phyloP scores from a whole-genome alignment of 2,329 filamentous ascomycete species.

The Neofusicoccum umdonicola region DNA sequence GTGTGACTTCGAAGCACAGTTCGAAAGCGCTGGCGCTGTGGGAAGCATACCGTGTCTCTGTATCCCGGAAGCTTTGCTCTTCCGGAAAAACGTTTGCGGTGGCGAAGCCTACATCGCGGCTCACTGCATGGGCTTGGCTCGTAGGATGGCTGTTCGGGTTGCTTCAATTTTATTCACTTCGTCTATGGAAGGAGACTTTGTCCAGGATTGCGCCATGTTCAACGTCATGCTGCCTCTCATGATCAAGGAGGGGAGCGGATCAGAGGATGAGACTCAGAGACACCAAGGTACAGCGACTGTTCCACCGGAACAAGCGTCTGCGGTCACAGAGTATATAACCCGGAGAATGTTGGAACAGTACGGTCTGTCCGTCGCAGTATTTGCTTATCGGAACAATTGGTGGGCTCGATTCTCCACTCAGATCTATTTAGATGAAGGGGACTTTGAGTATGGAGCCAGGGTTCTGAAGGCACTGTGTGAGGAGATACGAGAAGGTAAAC shows the following conservation, averaged over 20 bases:
- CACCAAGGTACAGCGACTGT: not conserved
- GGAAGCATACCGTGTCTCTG: not conserved
- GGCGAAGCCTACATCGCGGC: not conserved
- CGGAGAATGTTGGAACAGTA: not conserved
- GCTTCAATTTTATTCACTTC: not conserved
- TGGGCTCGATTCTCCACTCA: not conserved
- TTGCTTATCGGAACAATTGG: not conserved
- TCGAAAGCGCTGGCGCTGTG: not conserved
- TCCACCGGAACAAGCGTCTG: not conserved
- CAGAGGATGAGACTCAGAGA: not conserved
- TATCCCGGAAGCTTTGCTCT: not conserved
- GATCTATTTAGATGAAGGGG: not conserved
- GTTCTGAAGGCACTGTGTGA: not conserved
- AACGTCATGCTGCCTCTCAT: not conserved
- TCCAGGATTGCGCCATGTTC: not conserved
- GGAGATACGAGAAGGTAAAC: not conserved
- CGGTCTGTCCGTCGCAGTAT: not conserved
- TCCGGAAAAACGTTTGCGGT: not conserved
- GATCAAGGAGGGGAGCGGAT: no score
- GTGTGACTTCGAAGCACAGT: not conserved
- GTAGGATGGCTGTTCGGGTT: not conserved
- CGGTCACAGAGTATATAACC: not conserved
- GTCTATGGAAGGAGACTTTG: not conserved
- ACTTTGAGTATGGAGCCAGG: not conserved
- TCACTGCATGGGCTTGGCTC: not conserved